Percentiles rank a stretch among this genome's conserved stretches.
phyloP scores from a whole-genome alignment of 371 early-diverging fungal species.

The Mortierella sp. region DNA sequence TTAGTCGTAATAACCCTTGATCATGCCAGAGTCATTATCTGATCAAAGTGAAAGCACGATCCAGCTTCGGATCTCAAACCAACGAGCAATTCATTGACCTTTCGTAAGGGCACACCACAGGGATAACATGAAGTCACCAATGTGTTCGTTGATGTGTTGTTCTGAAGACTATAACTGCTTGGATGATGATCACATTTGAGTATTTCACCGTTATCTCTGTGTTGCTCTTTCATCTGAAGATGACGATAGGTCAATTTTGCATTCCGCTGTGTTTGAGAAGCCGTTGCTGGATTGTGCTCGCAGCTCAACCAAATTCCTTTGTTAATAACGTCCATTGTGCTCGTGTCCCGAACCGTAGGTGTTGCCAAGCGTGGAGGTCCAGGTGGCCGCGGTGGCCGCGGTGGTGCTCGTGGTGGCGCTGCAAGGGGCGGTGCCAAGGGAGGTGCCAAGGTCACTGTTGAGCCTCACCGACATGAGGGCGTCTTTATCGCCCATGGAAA shows the following conservation, averaged over 20 bases:
- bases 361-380: conserved; percentile 61
- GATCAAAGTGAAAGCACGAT: conserved; percentile 49
- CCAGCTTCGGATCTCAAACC: conserved; percentile 27
- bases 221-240: neutral
- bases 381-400: conserved; percentile 65
- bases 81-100: conserved; percentile 17
- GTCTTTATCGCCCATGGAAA: conserved; percentile 99
- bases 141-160: neutral
- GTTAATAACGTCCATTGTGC: conserved; percentile 40
- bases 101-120: neutral
- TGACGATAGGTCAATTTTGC: conserved; percentile 1
- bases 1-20: neutral
- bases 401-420: conserved; percentile 62
- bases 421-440: conserved; percentile 82
- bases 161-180: neutral
- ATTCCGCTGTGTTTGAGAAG: neutral
- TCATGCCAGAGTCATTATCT: conserved; percentile 15
- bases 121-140: neutral
- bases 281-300: conserved; percentile 16
- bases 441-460: conserved; percentile 93
- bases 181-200: neutral
- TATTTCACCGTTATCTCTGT: conserved; percentile 3
- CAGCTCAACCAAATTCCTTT: conserved; percentile 16
- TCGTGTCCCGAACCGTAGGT: conserved; percentile 16
- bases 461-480: conserved; percentile 97